Evolutionary conservation across 495 filamentous ascomycete species (phyloP), one percentile per base, ranked within the genome.

Genomic region (Platismatia glauca): DNA sequence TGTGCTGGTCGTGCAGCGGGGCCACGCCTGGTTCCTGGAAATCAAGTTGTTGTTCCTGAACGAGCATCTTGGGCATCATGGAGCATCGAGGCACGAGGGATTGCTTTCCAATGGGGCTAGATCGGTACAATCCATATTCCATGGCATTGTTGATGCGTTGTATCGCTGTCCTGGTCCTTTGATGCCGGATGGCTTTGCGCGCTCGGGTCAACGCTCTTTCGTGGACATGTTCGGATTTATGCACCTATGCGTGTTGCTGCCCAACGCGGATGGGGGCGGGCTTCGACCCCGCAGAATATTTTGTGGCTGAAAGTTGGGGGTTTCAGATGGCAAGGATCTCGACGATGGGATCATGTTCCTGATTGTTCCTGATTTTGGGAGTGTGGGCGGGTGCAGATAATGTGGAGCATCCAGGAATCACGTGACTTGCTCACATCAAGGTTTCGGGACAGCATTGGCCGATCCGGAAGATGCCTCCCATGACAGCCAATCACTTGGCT

Each of bases 181-280:
- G 27, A 53, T 33, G 29, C 46, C 20, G 29, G 15, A 20, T 31
- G 18, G 8, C 29, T 33, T 53, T 53, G 27, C 50, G 50, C 16
- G 4, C 27, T 53, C 9, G 50, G 50, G 50, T 53, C 50, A 33
- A 33, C 50, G 50, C n/a, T 53, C 15, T 33, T 53, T 53, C 50
- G 50, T 53, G 50, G 50, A 53, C 50, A 16, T 33, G 27, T 53
- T 53, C 50, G 50, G 50, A 33, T 33, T 53, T 53, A 53, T 53
- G 50, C 50, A 53, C 50, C 27, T 53, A 53, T 53, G 50, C 50
- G 50, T 53, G 50, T 53, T 53, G 50, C 50, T 53, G 50, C 50
- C 50, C 50, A 53, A 53, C 50, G 29, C 29, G 50, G 29, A 33
- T 53, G 50, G 50, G 50, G 50, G 50, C 50, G 50, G 50, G 29